Conservation (phyloP, 2,329 filamentous ascomycete genomes). For the Colletotrichum musae region DNA sequence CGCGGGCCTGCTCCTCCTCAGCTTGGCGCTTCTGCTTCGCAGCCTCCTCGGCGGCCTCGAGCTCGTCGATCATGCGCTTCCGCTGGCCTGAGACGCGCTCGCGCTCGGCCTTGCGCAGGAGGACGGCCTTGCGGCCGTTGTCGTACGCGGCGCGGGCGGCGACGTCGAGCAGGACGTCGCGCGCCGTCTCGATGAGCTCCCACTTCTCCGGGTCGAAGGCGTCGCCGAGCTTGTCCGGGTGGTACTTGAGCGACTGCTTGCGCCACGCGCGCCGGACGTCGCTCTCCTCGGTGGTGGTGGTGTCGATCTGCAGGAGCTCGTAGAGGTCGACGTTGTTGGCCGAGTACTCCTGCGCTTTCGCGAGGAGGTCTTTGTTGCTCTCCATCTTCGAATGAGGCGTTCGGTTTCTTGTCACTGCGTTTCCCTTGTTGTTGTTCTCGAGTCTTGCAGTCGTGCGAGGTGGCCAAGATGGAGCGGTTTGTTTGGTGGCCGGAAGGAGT, state of each 20-base stretch:
- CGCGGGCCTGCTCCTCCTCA: conserved; percentile 53
- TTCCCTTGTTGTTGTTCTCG: background rate
- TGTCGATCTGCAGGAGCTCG: conserved; percentile 77
- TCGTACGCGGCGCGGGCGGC: conserved; percentile 84
- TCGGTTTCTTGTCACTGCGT: background rate
- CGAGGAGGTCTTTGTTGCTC: conserved; percentile 63
- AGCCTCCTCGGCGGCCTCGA: conserved; percentile 83
- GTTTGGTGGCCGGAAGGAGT: conserved; percentile 8
- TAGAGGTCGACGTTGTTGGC: conserved; percentile 81
- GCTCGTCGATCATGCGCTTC: conserved; percentile 85
- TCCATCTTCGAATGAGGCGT: conserved; percentile 26
- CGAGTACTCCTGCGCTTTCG: conserved; percentile 71
- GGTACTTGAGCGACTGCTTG: conserved; percentile 88
- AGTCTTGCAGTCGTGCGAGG: background rate
- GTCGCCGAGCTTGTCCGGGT: conserved; percentile 90
- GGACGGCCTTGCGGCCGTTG: conserved; percentile 77
- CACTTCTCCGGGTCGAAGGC: conserved; percentile 85
- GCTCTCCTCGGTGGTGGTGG: conserved; percentile 72
- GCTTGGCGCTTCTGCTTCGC: conserved; percentile 71
- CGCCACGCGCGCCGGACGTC: conserved; percentile 89
- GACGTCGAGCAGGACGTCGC: conserved; percentile 83
- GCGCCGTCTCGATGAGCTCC: conserved; percentile 87
- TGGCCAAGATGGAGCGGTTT: background rate
- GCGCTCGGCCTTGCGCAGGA: conserved; percentile 78
- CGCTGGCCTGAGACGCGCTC: conserved; percentile 81